phyloP scores from a whole-genome alignment of 2,329 filamentous ascomycete genomes.

The Aspergillus bombycis region DNA sequence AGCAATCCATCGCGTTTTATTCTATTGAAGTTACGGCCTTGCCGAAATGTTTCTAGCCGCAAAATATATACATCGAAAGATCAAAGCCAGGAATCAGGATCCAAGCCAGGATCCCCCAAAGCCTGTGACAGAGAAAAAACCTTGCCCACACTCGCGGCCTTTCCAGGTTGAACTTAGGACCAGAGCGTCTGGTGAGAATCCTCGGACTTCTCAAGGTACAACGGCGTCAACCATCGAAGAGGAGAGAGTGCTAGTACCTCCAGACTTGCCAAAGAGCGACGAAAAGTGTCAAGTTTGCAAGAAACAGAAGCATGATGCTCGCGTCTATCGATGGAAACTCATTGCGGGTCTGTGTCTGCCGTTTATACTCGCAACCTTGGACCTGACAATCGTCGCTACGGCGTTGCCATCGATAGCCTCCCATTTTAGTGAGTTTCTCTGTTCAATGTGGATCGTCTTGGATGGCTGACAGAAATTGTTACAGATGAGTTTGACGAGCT shows the following conservation, averaged over 20 bases:
- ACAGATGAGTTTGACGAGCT: conserved; percentile 59
- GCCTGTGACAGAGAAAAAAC: neutral
- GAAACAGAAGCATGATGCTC: conserved; percentile 37
- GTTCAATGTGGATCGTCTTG: neutral
- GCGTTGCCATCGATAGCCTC: conserved; percentile 65
- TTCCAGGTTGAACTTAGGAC: neutral
- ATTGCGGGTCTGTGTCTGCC: conserved; percentile 63
- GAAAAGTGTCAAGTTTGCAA: conserved; percentile 26
- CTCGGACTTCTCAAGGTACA: neutral
- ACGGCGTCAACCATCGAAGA: neutral
- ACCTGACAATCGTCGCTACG: conserved; percentile 66
- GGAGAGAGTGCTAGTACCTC: neutral
- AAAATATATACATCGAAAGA: conserved; percentile 7
- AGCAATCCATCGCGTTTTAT: neutral
- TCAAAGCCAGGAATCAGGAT: neutral
- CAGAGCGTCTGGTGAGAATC: neutral
- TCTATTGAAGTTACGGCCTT: neutral
- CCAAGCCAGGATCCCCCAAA: neutral
- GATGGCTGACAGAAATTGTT: neutral
- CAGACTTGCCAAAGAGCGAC: neutral
- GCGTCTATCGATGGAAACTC: conserved; percentile 61
- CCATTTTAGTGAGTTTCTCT: conserved; percentile 58
- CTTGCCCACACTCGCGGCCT: conserved; percentile 14
- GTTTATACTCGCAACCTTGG: conserved; percentile 64
- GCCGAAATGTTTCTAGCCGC: conserved; percentile 1